Evolutionary conservation across 768 basidiomycete genomes (phyloP).

Genomic region (Hygrophoropsis aurantiaca): DNA sequence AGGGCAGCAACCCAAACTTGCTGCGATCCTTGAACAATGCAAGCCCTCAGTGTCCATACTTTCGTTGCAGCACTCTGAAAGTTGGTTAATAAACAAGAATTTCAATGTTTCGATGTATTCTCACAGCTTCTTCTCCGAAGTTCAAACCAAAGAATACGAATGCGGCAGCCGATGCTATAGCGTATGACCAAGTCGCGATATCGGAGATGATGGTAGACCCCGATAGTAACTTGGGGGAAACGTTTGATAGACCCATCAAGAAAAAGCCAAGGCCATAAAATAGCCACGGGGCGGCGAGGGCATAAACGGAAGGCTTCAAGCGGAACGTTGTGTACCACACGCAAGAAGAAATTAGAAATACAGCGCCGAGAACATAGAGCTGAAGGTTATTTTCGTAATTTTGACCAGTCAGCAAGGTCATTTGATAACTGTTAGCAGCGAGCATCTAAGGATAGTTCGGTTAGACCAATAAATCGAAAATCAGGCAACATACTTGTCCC

Average conservation of each 20-base stretch:
- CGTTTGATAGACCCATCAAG: conserved; percentile 84
- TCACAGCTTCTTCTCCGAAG: conserved; percentile 93
- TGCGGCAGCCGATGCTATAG: conserved; percentile 87
- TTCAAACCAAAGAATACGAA: conserved; percentile 95
- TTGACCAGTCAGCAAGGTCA: conserved; percentile 84
- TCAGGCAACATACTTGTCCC: conserved; percentile 57
- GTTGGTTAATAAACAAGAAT: conserved; percentile 1
- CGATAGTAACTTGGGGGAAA: conserved; percentile 54
- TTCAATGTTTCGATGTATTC: conserved; percentile 17
- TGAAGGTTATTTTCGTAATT: conserved; percentile 81
- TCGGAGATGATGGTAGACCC: conserved; percentile 71
- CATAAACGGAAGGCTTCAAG: conserved; percentile 83
- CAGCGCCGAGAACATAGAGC: conserved; percentile 86
- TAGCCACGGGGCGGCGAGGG: conserved; percentile 84
- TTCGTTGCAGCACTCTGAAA: conserved; percentile 87
- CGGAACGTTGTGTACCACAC: conserved; percentile 93
- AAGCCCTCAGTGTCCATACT: conserved; percentile 89
- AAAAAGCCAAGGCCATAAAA: conserved; percentile 92
- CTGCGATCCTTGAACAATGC: conserved; percentile 91
- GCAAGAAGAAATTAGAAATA: conserved; percentile 82
- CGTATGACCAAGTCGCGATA: conserved; percentile 88
- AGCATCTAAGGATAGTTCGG: conserved; percentile 55
- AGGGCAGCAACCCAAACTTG: conserved; percentile 95
- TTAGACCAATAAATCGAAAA: neutral
- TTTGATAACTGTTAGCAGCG: conserved; percentile 92